Evolutionary conservation across 768 basidiomycete genomes (phyloP).

Genomic region (Lentinus brumalis): DNA sequence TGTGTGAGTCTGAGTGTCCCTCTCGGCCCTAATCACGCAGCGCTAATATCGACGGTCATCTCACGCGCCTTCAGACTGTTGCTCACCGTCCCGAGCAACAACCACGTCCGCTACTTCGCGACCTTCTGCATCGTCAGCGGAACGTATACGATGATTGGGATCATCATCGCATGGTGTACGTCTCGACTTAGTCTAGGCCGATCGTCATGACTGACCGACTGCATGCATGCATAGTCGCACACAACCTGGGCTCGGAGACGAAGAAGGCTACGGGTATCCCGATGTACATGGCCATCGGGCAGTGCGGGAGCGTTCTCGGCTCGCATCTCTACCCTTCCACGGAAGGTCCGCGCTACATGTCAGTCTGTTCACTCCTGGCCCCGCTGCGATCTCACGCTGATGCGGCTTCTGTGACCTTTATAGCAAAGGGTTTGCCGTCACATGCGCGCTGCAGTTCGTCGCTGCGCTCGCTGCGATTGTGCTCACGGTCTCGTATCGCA

Average conservation of each 20-base stretch:
- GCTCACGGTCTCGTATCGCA: slow-evolving; percentile 18
- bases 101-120: slow-evolving; percentile 73
- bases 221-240: slow-evolving; percentile 23
- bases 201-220: background rate
- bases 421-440: slow-evolving; percentile 26
- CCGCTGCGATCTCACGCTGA: background rate
- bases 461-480: slow-evolving; percentile 21
- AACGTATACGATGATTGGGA: slow-evolving; percentile 75
- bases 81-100: slow-evolving; percentile 52
- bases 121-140: slow-evolving; percentile 77
- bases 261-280: slow-evolving; percentile 46
- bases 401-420: background rate
- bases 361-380: background rate
- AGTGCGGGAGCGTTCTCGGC: slow-evolving; percentile 41
- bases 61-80: slow-evolving; percentile 46
- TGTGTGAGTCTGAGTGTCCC: slow-evolving; percentile 42
- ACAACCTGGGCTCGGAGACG: slow-evolving; percentile 47
- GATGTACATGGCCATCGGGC: slow-evolving; percentile 44
- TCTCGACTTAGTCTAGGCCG: slow-evolving; percentile 7
- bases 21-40: background rate
- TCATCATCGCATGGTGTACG: slow-evolving; percentile 79
- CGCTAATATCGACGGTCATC: background rate
- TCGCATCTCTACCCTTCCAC: slow-evolving; percentile 45
- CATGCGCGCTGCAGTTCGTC: slow-evolving; percentile 26
- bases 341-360: slow-evolving; percentile 43